Evolutionary conservation across 2,329 filamentous ascomycete genomes (phyloP), one percentile per base, ranked within the genome.

Genomic region (Verruconis gallopava): DNA sequence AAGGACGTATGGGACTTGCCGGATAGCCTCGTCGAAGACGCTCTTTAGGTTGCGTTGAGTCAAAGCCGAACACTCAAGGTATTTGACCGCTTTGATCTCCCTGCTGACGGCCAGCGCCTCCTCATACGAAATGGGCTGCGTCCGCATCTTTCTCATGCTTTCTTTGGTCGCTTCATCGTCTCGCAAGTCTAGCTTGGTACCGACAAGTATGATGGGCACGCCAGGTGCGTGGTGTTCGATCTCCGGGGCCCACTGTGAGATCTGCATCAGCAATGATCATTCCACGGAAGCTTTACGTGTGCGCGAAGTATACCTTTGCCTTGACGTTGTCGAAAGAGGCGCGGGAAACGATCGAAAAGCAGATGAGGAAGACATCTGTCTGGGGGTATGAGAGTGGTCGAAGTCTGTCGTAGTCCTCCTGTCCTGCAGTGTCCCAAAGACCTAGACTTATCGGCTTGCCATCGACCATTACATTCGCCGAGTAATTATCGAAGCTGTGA

Each of bases 301-400:
- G n/a, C n/a, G n/a, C n/a, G n/a, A n/a, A n/a, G n/a, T 71, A 51
- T 70, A 94, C 88, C 81, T 96, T 98, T 47, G 88, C 88, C 68
- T 86, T 91, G 60, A 98, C 89, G 77, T 98, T 98, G 67, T 96
- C 91, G 58, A 95, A 96, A 21, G 89, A 95, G 17, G 91, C 85
- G 38, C 89, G 89, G 77, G 84, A 93, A 65, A 95, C 88, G 58
- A 96, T 93, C 50, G 88, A 95, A 67, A 96, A 96, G 68, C 89
- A 96, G 61, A 96, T 95, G 51, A 96, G 72, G 66, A 96, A 96
- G 38, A 96, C 91, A 57, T 98, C 91, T 46, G 91, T 96, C 69
- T 98, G 89, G 9, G 91, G 91, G 66, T 96, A 98, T 33, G 89
- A 96, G 47, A 98, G 77, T 48, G 89, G 89, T 56, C 89, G 80